Base-by-base conservation (phyloP, 305 asterid genomes). In the Salvia sclarea region DNA sequence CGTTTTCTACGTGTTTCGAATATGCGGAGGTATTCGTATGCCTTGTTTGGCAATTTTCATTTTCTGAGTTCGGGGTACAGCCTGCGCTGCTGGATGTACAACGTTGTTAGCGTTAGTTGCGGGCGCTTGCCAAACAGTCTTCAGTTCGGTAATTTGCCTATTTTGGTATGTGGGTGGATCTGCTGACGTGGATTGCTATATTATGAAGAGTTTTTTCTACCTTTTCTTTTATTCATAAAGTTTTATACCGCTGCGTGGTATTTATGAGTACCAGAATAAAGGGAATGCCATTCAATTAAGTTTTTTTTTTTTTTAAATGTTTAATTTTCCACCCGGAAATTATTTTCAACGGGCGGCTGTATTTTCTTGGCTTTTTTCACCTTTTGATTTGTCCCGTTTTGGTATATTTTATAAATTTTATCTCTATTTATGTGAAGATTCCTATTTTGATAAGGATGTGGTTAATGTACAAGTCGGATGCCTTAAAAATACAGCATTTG, bases 181-280 rank as follows among this genome's bases (percentile, higher is more conserved):
- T n/a, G 61, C 61, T 55, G 61, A 55, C 40, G 40, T 55, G 61
- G 38, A 54, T 24, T 54, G 13, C 61, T 24, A 25, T 14, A 21
- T 56, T 31, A 31, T 31, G 9, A 30, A 14, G 3, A 25, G 7
- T 12, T 0, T 56, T n/a, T 30, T 31, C 5, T 14, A 3, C 18
- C 30, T 25, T 25, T 5, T 10, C 1, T 5, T 53, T 53, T 53
- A 11, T 22, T 2, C 4, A 4, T 14, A 6, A 7, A 14, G 6
- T 16, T 7, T 48, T 48, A 18, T 18, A 9, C 17, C 21, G 20
- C 20, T 5, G 17, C 1, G 16, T 30, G 35, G 35, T 30, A 30
- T 30, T 30, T 30, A 30, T 30, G 2, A 30, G 35, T 4, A 30
- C 20, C 20, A 2, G 50, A n/a, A n/a, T 44, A n/a, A 4, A n/a